Base-by-base conservation (phyloP, 148 eudicot genomes). In the Amaranthus cruentus region DNA sequence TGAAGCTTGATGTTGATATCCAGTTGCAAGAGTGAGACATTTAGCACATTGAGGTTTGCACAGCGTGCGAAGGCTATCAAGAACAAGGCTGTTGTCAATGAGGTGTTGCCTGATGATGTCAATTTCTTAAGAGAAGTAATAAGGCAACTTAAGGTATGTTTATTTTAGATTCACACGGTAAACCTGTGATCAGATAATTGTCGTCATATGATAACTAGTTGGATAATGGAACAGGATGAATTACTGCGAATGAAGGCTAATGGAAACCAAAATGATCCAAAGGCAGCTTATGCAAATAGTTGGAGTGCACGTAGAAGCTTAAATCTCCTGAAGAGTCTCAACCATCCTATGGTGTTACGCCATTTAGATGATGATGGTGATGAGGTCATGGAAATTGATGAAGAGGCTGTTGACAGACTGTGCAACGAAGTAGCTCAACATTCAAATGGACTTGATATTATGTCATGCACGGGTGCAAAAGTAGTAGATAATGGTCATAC, bases 31-130 rank as follows among this genome's bases (percentile, higher is more conserved):
- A 91, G 82, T 83, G 98, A 95, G 83, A 95, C 97, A 46, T 84
- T 90, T 66, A 92, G 97, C 88, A 95, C 98, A 70, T 81, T 95
- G 67, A 86, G 97, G 83, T 95, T 95, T 73, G 98, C 98, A 64
- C 98, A 95, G 77, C 93, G 94, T 69, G 98, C 98, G 63, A 95
- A 95, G 83, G 96, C 96, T 75, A 90, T 95, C 77, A 91, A 95
- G 80, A 95, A 95, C 79, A 91, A 88, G 84, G 98, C 98, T 77
- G 87, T 86, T 46, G 89, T 95, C 56, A 95, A 95, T 83, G 97
- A 95, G 80, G 93, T 87, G 73, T 86, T 85, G 92, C 93, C 86
- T 78, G 93, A 95, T 74, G 98, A 95, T 84, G 92, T 91, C 8
- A 88, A 90, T 72, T 84, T 87, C 74, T 81, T 95, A 81, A 89